phyloP scores from a whole-genome alignment of 176 grass and related monocot species.

The Oryza australiensis region DNA sequence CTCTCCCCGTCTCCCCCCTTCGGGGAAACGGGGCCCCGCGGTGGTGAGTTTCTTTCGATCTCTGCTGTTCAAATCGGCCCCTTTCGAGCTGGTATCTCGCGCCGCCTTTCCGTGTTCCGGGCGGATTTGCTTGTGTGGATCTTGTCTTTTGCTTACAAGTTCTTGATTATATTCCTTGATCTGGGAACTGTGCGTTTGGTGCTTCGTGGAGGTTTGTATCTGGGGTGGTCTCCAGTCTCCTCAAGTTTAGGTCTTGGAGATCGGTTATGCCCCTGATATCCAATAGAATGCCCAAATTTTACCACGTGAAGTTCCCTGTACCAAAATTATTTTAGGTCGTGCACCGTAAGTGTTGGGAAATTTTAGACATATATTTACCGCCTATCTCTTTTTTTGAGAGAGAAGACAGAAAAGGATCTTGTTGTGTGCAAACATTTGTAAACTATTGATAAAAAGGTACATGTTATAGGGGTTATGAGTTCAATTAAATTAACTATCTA shows the following conservation, averaged over 20 bases:
- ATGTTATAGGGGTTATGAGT: too few relatives aligned
- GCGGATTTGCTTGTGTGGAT: background rate
- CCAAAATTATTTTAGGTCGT: background rate
- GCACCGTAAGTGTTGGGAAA: background rate
- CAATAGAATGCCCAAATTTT: background rate
- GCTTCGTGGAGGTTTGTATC: background rate
- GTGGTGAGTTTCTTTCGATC: too few relatives aligned
- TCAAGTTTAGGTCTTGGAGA: background rate
- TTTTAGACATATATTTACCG: background rate
- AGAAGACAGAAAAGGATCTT: too few relatives aligned
- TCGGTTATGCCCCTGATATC: background rate
- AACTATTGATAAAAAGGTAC: too few relatives aligned
- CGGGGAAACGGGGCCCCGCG: too few relatives aligned
- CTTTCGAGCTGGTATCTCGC: too few relatives aligned
- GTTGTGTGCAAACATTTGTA: too few relatives aligned
- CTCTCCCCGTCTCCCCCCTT: too few relatives aligned
- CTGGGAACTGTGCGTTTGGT: background rate
- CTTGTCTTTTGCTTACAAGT: background rate
- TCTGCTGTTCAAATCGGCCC: too few relatives aligned
- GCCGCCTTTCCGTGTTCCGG: too few relatives aligned
- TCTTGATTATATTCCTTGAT: conserved; percentile 13
- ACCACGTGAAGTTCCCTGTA: background rate
- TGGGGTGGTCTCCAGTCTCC: background rate
- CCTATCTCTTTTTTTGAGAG: too few relatives aligned
- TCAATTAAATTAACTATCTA: too few relatives aligned